phyloP scores from a whole-genome alignment of 306 rosid genomes.

The Vigna trinervia region DNA sequence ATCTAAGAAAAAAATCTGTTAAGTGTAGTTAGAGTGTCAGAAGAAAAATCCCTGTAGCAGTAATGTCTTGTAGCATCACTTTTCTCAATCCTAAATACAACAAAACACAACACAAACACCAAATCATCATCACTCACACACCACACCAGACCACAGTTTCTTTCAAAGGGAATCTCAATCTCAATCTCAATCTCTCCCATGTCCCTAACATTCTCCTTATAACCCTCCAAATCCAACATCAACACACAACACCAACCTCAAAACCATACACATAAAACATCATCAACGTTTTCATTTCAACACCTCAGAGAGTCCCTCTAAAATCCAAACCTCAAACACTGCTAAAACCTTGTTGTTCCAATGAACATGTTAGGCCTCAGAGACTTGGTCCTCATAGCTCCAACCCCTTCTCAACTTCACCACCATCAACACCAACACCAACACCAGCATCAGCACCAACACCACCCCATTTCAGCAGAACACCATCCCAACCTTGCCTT shows the following conservation, averaged over 20 bases:
- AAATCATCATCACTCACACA: not conserved
- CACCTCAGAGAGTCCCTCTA: not conserved
- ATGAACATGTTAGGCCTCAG: conserved; percentile 78
- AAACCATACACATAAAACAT: not conserved
- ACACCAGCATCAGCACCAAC: conserved; percentile 21
- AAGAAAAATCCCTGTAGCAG: conserved; percentile 25
- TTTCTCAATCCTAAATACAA: not conserved
- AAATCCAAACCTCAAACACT: not conserved
- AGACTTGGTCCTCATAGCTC: conserved; percentile 77
- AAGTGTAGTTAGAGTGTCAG: conserved; percentile 47
- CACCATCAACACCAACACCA: conserved; percentile 56
- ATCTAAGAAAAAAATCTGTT: not conserved
- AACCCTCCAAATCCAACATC: not conserved
- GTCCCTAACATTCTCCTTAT: conserved; percentile 16
- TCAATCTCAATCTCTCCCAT: not conserved
- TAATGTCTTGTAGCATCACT: not conserved
- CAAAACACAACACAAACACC: conserved; percentile 12
- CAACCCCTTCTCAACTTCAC: conserved; percentile 58
- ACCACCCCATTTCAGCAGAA: conserved; percentile 63
- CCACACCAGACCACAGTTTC: not conserved
- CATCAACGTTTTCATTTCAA: no score
- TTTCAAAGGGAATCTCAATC: conserved; percentile 32
- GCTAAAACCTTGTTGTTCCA: not conserved
- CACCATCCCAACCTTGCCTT: conserved; percentile 55
- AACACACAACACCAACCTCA: conserved; percentile 1